Base-by-base conservation (phyloP, 768 basidiomycete genomes). In the Lactifluus pinguis region DNA sequence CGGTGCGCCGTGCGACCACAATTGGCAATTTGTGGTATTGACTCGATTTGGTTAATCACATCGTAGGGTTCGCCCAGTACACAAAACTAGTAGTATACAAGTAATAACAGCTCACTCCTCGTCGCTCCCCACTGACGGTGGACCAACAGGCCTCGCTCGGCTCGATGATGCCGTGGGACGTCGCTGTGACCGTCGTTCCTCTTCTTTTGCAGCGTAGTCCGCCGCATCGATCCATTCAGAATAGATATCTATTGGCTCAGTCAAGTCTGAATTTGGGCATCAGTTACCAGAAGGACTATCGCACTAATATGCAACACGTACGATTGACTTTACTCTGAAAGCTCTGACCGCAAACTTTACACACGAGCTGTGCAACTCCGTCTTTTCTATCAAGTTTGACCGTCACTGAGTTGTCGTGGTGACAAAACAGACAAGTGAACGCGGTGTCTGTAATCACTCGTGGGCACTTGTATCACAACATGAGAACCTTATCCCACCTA, bases 161-260 rank as follows among this genome's bases (percentile, higher is more conserved):
- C 78, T 79, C 0, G 88, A 89, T 3, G 84, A 78, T 30, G 77
- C 79, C 39, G 72, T 74, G 3, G 82, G 78, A 47, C 84, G 81
- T 42, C 83, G 81, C 38, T 75, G 70, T 29, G 75, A 68, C 21
- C 55, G 59, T 32, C 57, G 55, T 4, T 78, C 77, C 17, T 80
- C 81, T 52, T 86, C 83, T 60, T 76, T 80, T 70, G 90, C 86
- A 38, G 89, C 89, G 9, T 87, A 85, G 70, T 92, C 89, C 6
- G 89, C 87, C 52, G 89, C 89, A 70, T 92, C 89, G 64, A 92
- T 90, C 91, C 91, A 93, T 69, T 91, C 89, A 7, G 90, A 91
- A 71, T 92, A 93, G 34, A 93, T 89, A 72, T 93, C 91, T 59
- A 93, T 84, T 15, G 91, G 83, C 66, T 92, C 91, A 1, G 90